Evolutionary conservation across 202 grass and related monocot species (phyloP), one percentile per base, ranked within the genome.

Genomic region (Musa balbisiana): DNA sequence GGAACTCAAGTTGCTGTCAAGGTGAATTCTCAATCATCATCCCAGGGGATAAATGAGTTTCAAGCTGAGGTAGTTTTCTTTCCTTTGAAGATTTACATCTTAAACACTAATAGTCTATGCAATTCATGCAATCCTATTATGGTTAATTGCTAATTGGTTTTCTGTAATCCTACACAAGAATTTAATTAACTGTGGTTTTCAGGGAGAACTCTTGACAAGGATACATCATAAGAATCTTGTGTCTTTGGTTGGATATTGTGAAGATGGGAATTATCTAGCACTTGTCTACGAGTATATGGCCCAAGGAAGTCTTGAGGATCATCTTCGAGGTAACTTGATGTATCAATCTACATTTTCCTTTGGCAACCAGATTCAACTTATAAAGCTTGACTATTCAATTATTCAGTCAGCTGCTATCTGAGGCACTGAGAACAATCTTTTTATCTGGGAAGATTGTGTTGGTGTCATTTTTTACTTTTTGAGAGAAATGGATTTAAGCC

Each of bases 251-350:
- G 82, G 86, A 2, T 84, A 88, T 22, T 88, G 86, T 43, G 82
- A 69, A 19, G 82, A 88, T 63, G 68, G 26, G 14, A 52, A 84
- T 52, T 52, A 73, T 65, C 75, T 88, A 54, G 82, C 78, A 5
- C 86, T 88, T 51, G 67, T 88, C 8, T 88, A 83, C 53, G 86
- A 88, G 74, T 88, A 84, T 69, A 84, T 88, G 86, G 8, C 69
- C 23, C 73, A 84, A 77, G 86, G 82, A 55, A 88, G 54, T 43
- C 82, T 88, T 19, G 67, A 82, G 33, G 69, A 84, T 29, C 76
- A 82, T 73, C 78, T 88, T 23, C 71, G 11, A 74, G 82, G 86
- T 84, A 23, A 54, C 54, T 22, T 20, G 9, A 62, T 0, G 33
- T 43, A 43, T 43, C 33, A 43, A 43, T 43, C 33, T 43, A 6